Conservation (phyloP, 2,329 filamentous ascomycete species). For the Claviceps monticola region DNA sequence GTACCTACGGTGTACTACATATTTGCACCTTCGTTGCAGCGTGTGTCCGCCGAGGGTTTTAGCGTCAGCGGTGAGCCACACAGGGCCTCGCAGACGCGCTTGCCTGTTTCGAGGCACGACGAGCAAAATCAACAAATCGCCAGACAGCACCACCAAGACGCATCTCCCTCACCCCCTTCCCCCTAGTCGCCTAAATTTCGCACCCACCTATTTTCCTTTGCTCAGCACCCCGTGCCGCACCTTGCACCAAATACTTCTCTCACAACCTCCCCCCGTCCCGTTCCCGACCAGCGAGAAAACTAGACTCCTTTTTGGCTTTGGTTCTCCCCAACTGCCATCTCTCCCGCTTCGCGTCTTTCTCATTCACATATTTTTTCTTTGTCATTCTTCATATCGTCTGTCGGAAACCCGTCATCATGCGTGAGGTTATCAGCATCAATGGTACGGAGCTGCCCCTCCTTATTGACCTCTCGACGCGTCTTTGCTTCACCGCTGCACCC, state of each 20-base stretch:
- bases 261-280: conserved; percentile 11
- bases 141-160: conserved; percentile 7
- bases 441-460: conserved; percentile 44
- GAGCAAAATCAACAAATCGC: conserved; percentile 27
- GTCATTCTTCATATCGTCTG: conserved; percentile 7
- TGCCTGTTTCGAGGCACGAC: conserved; percentile 21
- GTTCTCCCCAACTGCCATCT: conserved; percentile 12
- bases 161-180: conserved; percentile 8
- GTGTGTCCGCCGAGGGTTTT: not conserved
- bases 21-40: not conserved
- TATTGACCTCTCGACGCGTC: conserved; percentile 13
- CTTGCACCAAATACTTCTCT: conserved; percentile 12
- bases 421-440: conserved; percentile 99
- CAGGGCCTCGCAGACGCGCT: conserved; percentile 14
- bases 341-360: conserved; percentile 5
- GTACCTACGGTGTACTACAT: too few relatives aligned
- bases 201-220: conserved; percentile 31
- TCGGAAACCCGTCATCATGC: conserved; percentile 53
- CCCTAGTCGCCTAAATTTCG: conserved; percentile 30
- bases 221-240: conserved; percentile 11
- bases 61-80: conserved; percentile 4
- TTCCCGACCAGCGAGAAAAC: conserved; percentile 8
- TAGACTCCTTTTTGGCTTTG: conserved; percentile 7
- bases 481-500: conserved; percentile 5
- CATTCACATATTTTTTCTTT: conserved; percentile 10